Conservation (phyloP, 192 early-diverging fungal species). For the Podila epicladia region DNA sequence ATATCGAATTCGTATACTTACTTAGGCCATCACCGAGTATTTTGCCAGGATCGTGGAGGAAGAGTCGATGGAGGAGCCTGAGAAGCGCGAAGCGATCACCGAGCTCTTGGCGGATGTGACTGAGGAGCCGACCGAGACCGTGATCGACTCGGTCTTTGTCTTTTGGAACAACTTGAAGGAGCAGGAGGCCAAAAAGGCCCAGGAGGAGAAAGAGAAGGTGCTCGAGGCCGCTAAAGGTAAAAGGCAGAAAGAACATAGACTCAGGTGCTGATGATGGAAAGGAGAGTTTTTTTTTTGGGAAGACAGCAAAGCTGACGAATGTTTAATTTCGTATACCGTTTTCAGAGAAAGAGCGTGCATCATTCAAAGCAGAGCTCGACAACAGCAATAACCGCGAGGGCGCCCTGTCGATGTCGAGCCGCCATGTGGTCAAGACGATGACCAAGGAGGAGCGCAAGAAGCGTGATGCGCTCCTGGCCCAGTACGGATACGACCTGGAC, state of each 20-base stretch:
- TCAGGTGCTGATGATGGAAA: too few relatives aligned
- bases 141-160: constrained; percentile 56
- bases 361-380: constrained; percentile 19
- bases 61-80: constrained; percentile 69
- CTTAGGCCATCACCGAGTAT: constrained; percentile 71
- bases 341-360: constrained; percentile 33
- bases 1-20: too few relatives aligned
- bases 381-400: constrained; percentile 23
- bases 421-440: constrained; percentile 52
- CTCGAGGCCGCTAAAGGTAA: constrained; percentile 46
- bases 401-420: constrained; percentile 29
- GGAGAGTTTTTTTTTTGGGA: not conserved
- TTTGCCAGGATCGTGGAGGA: constrained; percentile 72
- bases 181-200: constrained; percentile 38
- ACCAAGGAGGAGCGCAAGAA: constrained; percentile 62
- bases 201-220: constrained; percentile 51
- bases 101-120: constrained; percentile 74
- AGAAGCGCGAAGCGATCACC: constrained; percentile 72
- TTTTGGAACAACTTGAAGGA: constrained; percentile 50
- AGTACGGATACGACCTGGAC: constrained; percentile 74
- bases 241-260: not conserved
- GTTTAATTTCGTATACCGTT: not conserved
- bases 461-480: constrained; percentile 58
- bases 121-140: constrained; percentile 53
- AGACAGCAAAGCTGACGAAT: not conserved